Evolutionary conservation across 2,329 filamentous ascomycete genomes (phyloP).

Genomic region (Eutypa lata): DNA sequence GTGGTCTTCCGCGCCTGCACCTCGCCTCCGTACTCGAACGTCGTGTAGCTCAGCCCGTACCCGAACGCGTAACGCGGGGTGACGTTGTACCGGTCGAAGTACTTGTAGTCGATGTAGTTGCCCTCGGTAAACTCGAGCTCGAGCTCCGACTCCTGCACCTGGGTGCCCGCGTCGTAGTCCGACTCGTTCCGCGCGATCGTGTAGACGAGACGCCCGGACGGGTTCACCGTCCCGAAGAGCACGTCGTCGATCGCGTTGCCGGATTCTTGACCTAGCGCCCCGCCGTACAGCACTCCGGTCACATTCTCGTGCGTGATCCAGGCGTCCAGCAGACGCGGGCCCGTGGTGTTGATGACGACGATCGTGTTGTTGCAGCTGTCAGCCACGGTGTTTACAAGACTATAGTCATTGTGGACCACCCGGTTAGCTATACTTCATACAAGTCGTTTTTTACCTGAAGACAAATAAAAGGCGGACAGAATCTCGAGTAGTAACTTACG

Average conservation of each 20-base stretch:
- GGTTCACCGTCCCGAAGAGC: constrained; percentile 59
- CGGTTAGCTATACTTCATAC: no score
- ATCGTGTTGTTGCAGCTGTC: constrained; percentile 65
- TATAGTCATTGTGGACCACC: not conserved
- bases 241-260: constrained; percentile 60
- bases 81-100: constrained; percentile 48
- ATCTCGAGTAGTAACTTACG: constrained; percentile 12
- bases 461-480: not conserved
- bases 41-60: constrained; percentile 55
- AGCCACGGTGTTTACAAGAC: constrained; percentile 56
- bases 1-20: constrained; percentile 41
- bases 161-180: constrained; percentile 49
- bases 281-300: constrained; percentile 58
- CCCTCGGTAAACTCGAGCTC: constrained; percentile 36
- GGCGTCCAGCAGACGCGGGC: constrained; percentile 55
- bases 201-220: constrained; percentile 55
- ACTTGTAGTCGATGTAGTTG: constrained; percentile 54
- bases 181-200: constrained; percentile 49
- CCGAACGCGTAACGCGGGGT: constrained; percentile 53
- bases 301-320: constrained; percentile 58
- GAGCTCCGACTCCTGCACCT: constrained; percentile 15
- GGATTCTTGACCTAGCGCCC: constrained; percentile 59
- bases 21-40: constrained; percentile 26
- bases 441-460: no score
- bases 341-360: constrained; percentile 63